Base-by-base conservation (phyloP, 768 basidiomycete species). In the Tephrocybe sp. region DNA sequence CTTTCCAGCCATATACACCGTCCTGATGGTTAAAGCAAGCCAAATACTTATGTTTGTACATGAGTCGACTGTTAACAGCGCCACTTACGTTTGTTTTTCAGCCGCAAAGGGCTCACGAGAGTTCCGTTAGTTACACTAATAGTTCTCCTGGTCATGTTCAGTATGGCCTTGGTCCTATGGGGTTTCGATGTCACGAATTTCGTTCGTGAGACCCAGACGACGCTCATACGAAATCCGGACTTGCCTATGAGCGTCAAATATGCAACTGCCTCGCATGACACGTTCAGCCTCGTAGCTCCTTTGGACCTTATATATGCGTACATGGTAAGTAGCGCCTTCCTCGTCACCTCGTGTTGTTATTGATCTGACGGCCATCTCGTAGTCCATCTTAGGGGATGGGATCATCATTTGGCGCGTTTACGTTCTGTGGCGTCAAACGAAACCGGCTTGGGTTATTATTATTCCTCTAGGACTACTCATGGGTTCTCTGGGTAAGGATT, bases 381-480 rank as follows among this genome's bases (percentile, higher is more conserved):
- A 50, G 53, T 49, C 53, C 3, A 54, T 49, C 17, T 14, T 54
- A 0, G 53, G 53, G 28, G 53, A 54, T 14, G 53, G 42, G 3
- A 54, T 54, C 36, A 39, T 54, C 11, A 28, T 54, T 17, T 54
- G 53, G 53, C 53, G 53, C 18, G 53, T 54, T n/a, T 45, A 48
- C 28, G 48, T 15, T 2, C 53, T 54, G n/a, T 54, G 53, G 53
- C 20, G 48, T 9, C 28, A 23, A 0, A 33, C 24, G 3, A 30
- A 23, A 32, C 21, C 23, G 17, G 17, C 14, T 1, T 54, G 53
- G 53, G 26, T 54, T 4, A 17, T 39, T 11, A 7, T 50, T 0
- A 25, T 54, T 2, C 53, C 53, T 26, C 12, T 54, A 8, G 17
- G 28, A 15, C 15, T 48, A 2, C 53, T 54, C 2, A 15, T 50